Conservation (phyloP, 768 basidiomycete genomes). For the Podaxis carcinomalis region DNA sequence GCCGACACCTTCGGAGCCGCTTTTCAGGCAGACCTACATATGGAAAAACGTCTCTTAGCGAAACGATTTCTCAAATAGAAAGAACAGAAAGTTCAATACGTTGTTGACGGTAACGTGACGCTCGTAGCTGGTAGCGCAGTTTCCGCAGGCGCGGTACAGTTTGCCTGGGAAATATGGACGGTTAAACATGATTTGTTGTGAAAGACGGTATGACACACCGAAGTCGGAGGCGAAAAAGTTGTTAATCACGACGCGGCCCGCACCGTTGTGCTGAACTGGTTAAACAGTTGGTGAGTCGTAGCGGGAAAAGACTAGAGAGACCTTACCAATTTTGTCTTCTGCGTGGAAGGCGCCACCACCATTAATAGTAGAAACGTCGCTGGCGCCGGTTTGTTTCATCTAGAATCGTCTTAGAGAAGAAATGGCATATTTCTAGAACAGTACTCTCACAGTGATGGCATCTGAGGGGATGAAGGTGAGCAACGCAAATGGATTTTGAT, state of each 20-base stretch:
- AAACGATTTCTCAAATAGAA: not conserved
- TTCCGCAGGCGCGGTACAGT: conserved; percentile 25
- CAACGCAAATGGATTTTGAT: not conserved
- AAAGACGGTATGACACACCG: conserved; percentile 12
- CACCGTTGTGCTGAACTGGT: conserved; percentile 25
- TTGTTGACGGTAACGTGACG: conserved; percentile 24
- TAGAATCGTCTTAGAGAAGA: not conserved
- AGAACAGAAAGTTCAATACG: conserved; percentile 12
- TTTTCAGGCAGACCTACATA: conserved; percentile 18
- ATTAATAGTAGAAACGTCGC: conserved; percentile 23
- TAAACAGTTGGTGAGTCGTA: not conserved
- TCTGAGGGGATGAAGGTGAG: not conserved
- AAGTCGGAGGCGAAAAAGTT: conserved; percentile 25
- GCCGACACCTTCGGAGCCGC: conserved; percentile 21
- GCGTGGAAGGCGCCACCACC: conserved; percentile 24
- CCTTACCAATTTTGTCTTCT: conserved; percentile 22
- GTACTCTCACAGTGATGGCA: conserved; percentile 4
- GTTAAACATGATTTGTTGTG: not conserved
- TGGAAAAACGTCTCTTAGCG: not conserved
- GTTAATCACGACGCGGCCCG: conserved; percentile 20
- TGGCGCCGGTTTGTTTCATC: conserved; percentile 25
- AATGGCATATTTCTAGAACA: not conserved
- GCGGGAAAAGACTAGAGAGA: not conserved
- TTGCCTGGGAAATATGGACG: conserved; percentile 15
- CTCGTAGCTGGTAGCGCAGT: conserved; percentile 19